Conservation (phyloP, 768 basidiomycete genomes). For the Tephrocybe rancida region DNA sequence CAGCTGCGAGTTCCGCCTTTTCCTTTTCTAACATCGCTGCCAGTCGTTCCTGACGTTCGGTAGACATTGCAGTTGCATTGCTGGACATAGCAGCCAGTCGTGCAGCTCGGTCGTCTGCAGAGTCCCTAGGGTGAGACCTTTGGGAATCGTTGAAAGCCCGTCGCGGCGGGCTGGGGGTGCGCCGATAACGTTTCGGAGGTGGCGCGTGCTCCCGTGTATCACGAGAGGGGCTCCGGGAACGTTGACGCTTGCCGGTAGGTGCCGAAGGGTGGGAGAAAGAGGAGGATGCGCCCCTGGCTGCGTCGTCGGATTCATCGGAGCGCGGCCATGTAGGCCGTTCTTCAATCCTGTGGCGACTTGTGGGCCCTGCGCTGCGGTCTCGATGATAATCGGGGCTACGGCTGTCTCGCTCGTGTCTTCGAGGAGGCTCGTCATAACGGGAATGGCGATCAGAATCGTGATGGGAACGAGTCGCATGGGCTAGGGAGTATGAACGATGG, state of each 20-base stretch:
- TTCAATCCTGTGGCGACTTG: conserved; percentile 23
- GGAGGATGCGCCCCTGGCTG: conserved; percentile 26
- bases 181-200: conserved; percentile 52
- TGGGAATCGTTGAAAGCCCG: conserved; percentile 28
- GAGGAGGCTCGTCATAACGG: conserved; percentile 30
- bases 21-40: conserved; percentile 72
- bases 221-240: conserved; percentile 36
- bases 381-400: conserved; percentile 36
- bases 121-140: conserved; percentile 19
- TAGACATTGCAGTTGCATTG: conserved; percentile 67
- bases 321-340: conserved; percentile 43
- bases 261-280: conserved; percentile 26
- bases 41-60: conserved; percentile 74
- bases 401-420: conserved; percentile 23
- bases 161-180: conserved; percentile 30
- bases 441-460: conserved; percentile 24
- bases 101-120: conserved; percentile 66
- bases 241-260: conserved; percentile 40
- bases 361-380: conserved; percentile 31
- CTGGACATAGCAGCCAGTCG: conserved; percentile 90
- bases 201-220: conserved; percentile 24
- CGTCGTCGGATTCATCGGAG: conserved; percentile 56
- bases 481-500: conserved; percentile 53
- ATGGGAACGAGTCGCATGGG: conserved; percentile 23
- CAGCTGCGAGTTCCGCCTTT: conserved; percentile 73